Conservation (phyloP, 106 monocot genomes). For the Dendrobium huoshanense region DNA sequence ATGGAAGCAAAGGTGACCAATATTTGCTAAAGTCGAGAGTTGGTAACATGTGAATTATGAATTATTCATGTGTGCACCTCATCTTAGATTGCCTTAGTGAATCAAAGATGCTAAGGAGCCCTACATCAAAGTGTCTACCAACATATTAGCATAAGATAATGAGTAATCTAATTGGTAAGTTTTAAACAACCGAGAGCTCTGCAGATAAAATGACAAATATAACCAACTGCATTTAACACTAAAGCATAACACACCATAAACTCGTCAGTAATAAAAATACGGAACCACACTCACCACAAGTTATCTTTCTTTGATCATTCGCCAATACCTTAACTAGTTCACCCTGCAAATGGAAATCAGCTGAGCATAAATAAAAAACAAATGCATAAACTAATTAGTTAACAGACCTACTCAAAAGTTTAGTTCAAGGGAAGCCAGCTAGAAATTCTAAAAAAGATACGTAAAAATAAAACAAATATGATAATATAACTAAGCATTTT, state of each 20-base stretch:
- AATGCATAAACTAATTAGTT: background rate
- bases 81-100: background rate
- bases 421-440: background rate
- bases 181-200: background rate
- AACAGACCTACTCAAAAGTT: background rate
- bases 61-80: background rate
- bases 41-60: background rate
- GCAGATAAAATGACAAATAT: background rate
- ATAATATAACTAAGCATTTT: background rate
- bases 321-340: conserved; percentile 18
- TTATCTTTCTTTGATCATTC: conserved; percentile 18
- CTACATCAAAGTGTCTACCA: background rate
- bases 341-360: conserved; percentile 8
- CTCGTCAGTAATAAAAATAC: background rate
- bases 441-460: background rate
- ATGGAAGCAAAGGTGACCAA: background rate
- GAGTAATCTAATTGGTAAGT: background rate
- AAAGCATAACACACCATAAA: background rate
- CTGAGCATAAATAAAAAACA: background rate
- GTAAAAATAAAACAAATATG: conserved; percentile 1
- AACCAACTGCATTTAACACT: background rate
- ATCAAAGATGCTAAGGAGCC: background rate
- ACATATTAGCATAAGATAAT: background rate
- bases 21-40: background rate
- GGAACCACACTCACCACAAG: conserved; percentile 3